phyloP scores from a whole-genome alignment of 2,329 filamentous ascomycete genomes.

The Allantophomopsis lycopodina region DNA sequence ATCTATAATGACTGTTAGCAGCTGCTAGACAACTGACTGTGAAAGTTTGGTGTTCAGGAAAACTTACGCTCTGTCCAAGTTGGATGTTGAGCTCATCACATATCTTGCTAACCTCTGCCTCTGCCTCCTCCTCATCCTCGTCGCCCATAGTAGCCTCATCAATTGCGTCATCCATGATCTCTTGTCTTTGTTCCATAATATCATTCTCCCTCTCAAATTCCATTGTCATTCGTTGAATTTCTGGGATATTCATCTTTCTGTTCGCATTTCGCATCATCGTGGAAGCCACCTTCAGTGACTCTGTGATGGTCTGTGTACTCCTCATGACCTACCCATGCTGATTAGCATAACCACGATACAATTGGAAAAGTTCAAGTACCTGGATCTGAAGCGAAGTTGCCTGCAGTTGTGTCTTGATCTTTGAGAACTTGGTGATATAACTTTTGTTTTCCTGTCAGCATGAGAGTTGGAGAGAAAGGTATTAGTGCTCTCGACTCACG shows the following conservation, averaged over 20 bases:
- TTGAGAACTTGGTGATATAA: conserved; percentile 97
- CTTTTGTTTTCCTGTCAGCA: conserved; percentile 25
- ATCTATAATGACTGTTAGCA: conserved; percentile 39
- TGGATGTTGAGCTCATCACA: too few relatives aligned
- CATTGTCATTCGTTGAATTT: conserved; percentile 92
- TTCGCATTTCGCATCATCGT: conserved; percentile 94
- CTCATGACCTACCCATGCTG: neutral
- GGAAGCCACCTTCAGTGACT: conserved; percentile 97
- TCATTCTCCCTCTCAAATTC: conserved; percentile 98
- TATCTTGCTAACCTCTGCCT: conserved; percentile 47
- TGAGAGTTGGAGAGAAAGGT: neutral
- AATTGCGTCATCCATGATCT: conserved; percentile 99
- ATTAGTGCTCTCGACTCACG: conserved; percentile 27
- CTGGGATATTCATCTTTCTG: conserved; percentile 90
- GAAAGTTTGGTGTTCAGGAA: neutral
- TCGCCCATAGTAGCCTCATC: conserved; percentile 88
- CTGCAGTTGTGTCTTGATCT: conserved; percentile 93
- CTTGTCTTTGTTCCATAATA: conserved; percentile 96
- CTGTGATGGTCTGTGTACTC: conserved; percentile 73
- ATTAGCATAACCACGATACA: too few relatives aligned
- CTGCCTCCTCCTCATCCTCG: conserved; percentile 89
- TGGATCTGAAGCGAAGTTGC: conserved; percentile 92
- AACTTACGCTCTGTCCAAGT: too few relatives aligned
- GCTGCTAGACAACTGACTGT: conserved; percentile 1
- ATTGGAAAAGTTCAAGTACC: conserved; percentile 30